Base-by-base conservation (phyloP, 1,139 yeast genomes). In the Sugiyamaella japonica region DNA sequence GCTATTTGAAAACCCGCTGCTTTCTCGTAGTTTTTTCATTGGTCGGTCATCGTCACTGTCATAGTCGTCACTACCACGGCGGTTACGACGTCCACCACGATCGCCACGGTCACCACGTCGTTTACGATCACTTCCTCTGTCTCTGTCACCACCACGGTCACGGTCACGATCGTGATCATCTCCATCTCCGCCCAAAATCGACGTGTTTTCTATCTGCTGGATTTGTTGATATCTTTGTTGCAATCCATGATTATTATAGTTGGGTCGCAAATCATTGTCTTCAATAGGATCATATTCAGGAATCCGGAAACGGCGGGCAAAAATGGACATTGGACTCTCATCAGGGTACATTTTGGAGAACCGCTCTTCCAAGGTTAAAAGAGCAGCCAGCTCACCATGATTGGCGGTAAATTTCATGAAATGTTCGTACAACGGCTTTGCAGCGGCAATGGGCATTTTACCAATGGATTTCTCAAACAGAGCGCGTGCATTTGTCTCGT, bases 401-500 rank as follows among this genome's bases (percentile, higher is more conserved):
- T 75, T 74, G 2, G 80, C 71, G 63, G 84, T 88, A 61, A 80
- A 83, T 43, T 73, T 71, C 40, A 80, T 69, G 66, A 78, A 83
- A 44, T 80, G 70, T 56, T 75, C 75, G 59, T 76, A 80, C 41
- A 84, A 68, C 12, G 71, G 69, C 55, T 75, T 71, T 47, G 79
- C 70, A 54, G 61, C 70, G 44, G 45, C 69, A 48, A 67, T 63
- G 13, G 66, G 63, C 57, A 82, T 69, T 54, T 75, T 77, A 17
- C 77, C 76, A 2, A 82, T 70, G 0, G 84, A 77, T 12, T 82
- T 76, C 70, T 93, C 98, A 67, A 93, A 86, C 44, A 89, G 76
- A 10, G 90, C 89, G 61, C 93, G 83, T 15, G 91, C 88, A 64
- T 86, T 88, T 34, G 89, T 86, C 56, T 85, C 86, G 68, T 90